phyloP scores from a whole-genome alignment of 345 rosid species.

The Cardiospermum halicacabum region DNA sequence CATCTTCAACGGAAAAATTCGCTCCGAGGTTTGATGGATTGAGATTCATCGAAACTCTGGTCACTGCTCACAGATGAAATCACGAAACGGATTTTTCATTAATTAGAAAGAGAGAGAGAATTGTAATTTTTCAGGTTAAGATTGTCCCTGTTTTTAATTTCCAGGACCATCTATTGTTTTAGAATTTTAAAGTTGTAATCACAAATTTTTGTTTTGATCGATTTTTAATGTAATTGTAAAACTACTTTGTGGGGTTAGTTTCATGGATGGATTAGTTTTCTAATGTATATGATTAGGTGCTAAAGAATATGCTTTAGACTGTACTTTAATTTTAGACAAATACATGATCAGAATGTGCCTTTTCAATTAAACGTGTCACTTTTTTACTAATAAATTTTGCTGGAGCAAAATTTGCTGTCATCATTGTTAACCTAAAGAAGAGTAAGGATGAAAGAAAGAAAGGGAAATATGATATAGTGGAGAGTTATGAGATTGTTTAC shows the following conservation, averaged over 20 bases:
- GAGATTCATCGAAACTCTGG: conserved; percentile 83
- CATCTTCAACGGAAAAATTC: conserved; percentile 48
- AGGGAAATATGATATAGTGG: too few relatives aligned
- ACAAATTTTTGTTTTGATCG: background rate
- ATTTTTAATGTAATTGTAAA: background rate
- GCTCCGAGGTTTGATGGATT: conserved; percentile 82
- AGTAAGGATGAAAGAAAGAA: too few relatives aligned
- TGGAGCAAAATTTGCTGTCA: too few relatives aligned
- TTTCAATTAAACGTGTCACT: too few relatives aligned
- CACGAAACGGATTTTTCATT: background rate
- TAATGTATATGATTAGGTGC: background rate
- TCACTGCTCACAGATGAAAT: conserved; percentile 87
- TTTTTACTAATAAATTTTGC: too few relatives aligned
- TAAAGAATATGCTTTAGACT: background rate
- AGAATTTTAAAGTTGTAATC: background rate
- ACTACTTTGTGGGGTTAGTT: background rate
- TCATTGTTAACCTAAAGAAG: too few relatives aligned
- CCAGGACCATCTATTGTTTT: background rate
- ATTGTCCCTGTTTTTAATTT: background rate
- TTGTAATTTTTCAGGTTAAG: conserved; percentile 4
- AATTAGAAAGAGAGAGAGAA: conserved; percentile 1
- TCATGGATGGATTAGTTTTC: background rate
- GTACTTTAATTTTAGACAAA: too few relatives aligned
- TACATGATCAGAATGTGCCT: too few relatives aligned
- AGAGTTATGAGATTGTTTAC: too few relatives aligned